Base-by-base conservation (phyloP, 23 red algal species). In the Gracilaria caudata region DNA sequence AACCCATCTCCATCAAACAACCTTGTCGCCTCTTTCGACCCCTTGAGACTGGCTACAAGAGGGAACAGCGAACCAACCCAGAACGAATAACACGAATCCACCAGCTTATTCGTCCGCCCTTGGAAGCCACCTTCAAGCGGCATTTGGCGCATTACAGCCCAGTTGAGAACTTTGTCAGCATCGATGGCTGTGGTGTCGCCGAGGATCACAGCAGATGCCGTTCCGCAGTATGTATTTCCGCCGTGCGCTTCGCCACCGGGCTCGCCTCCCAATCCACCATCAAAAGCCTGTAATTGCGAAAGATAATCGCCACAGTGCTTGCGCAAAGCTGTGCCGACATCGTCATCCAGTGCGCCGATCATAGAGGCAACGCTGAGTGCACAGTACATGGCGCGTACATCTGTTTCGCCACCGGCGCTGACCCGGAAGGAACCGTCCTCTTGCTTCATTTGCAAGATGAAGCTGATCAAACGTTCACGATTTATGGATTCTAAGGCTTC, bases 1-100 rank as follows among this genome's bases (percentile, higher is more conserved):
- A 94, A 86, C 30, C 51, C 64, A 46, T 68, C 56, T 19, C 75
- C 86, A 40, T 90, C 49, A 72, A 90, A 90, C 34, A 63, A 40
- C 35, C 26, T 43, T 2, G 79, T 1, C 5, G 40, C 7, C 9
- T 46, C 37, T n/a, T 46, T 46, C 1, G 56, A 49, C 0, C 23
- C 79, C 19, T 24, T 83, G 30, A 64, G 39, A 47, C 79, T 58
- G 14, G 75, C 75, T 16, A 79, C 40, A 11, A 97, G 28, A 0
- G 85, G 49, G 60, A 79, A 81, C 0, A 91, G 21, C 19, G 83
- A 88, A 23, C 92, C 96, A 32, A 95, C 70, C 96, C 96, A 98
- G 55, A 93, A 98, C 37, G 96, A 82, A 40, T 98, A 98, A 64
- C 96, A 98, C 58, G 79, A 81, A 57, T 98, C 96, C 17, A 98